Evolutionary conservation across 2,329 filamentous ascomycete genomes (phyloP).

Genomic region (Penicillium aurantiogriseum): DNA sequence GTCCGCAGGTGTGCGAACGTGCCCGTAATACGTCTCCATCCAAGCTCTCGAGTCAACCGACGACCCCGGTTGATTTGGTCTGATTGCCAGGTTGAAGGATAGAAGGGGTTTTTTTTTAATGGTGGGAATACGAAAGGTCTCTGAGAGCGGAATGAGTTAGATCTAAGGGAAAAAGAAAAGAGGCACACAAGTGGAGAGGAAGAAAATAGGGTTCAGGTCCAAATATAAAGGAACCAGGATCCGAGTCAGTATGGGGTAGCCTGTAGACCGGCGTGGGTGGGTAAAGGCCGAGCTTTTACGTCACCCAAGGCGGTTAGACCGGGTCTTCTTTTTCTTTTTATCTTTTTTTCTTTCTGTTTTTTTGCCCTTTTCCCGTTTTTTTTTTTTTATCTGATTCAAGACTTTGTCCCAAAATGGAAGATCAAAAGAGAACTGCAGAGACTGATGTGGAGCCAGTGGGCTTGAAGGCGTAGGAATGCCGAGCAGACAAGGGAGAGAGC

Average conservation of each 20-base stretch:
- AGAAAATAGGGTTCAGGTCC: conserved; percentile 14
- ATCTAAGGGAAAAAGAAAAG: conserved; percentile 13
- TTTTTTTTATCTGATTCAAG: conserved; percentile 14
- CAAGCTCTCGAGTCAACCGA: conserved; percentile 27
- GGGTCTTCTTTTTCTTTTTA: conserved; percentile 11
- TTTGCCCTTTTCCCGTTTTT: conserved; percentile 11
- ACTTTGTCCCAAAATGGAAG: conserved; percentile 13
- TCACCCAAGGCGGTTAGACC: conserved; percentile 26
- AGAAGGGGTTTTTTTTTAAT: not conserved
- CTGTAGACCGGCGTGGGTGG: conserved; percentile 17
- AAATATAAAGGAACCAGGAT: conserved; percentile 27
- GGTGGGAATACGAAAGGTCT: conserved; percentile 1
- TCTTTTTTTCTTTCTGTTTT: conserved; percentile 8
- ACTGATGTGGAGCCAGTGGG: conserved; percentile 25
- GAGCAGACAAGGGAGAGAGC: conserved; percentile 18
- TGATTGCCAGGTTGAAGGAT: conserved; percentile 11
- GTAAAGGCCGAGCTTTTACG: conserved; percentile 26
- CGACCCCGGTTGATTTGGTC: conserved; percentile 13
- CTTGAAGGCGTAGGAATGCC: conserved; percentile 23
- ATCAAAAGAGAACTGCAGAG: conserved; percentile 19
- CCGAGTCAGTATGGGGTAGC: conserved; percentile 26
- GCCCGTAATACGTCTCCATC: conserved; percentile 97
- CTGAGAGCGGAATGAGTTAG: conserved; percentile 14
- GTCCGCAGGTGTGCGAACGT: conserved; percentile 91
- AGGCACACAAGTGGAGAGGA: conserved; percentile 18